Evolutionary conservation across 2,329 filamentous ascomycete genomes (phyloP).

Genomic region (Sphaceloma murrayae): DNA sequence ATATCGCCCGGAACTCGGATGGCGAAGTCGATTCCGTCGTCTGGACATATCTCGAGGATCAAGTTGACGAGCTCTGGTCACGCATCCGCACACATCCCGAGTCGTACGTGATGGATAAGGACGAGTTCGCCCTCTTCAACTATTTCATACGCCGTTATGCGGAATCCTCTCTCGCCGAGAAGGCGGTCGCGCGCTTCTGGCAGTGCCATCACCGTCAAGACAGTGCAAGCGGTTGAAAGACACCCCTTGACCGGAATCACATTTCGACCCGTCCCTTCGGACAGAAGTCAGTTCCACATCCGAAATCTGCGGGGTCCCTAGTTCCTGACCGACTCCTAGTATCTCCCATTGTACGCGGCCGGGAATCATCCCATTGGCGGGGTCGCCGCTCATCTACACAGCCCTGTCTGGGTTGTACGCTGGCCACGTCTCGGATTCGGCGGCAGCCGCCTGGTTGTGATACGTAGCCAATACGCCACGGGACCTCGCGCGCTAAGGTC

Average conservation of each 20-base stretch:
- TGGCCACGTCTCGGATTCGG: too few species aligned
- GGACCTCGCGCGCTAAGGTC: too few species aligned
- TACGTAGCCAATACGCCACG: too few species aligned
- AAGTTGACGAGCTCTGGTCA: constrained; percentile 55
- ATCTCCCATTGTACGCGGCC: too few species aligned
- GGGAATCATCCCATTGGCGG: too few species aligned
- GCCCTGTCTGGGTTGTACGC: too few species aligned
- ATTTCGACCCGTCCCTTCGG: not conserved
- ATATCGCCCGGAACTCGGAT: constrained; percentile 64
- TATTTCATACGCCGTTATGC: constrained; percentile 63
- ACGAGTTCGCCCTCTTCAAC: constrained; percentile 83
- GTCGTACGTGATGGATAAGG: constrained; percentile 61
- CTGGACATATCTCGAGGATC: constrained; percentile 54
- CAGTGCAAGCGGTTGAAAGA: constrained; percentile 4
- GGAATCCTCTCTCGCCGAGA: constrained; percentile 41
- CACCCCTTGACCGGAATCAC: not conserved
- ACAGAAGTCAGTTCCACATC: not conserved
- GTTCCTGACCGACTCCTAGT: too few species aligned
- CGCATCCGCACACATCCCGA: constrained; percentile 55
- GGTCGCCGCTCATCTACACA: too few species aligned
- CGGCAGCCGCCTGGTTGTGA: too few species aligned
- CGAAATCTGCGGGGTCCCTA: not conserved
- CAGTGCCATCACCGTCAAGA: constrained; percentile 30
- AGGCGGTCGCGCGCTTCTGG: constrained; percentile 50
- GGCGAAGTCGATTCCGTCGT: constrained; percentile 57